A percentile compares a stretch with the other conserved stretches of the same genome.
Conservation (phyloP, 257 asterid genomes). For the Gardenia jasminoides region DNA sequence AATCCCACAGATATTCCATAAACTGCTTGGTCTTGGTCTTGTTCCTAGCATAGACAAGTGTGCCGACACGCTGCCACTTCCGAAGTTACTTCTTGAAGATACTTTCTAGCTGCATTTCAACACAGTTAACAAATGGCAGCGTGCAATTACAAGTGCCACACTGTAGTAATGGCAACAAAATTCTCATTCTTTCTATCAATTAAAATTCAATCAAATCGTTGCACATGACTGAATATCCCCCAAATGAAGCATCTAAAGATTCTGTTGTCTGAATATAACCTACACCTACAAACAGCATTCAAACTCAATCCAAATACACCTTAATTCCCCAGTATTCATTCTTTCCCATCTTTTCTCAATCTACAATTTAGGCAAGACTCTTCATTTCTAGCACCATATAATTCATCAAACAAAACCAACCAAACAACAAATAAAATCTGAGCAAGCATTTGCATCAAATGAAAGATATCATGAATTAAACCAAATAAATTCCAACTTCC, state of each 20-base stretch:
- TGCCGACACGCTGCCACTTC: background rate
- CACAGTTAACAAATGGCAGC: background rate
- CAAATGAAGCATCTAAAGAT: background rate
- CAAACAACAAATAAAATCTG: background rate
- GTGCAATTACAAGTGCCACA: background rate
- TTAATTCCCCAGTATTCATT: too few relatives aligned
- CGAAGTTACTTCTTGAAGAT: background rate
- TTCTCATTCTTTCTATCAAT: too few relatives aligned
- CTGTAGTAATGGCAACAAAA: background rate
- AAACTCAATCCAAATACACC: background rate
- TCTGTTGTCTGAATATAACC: background rate
- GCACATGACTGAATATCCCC: background rate
- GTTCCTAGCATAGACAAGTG: background rate
- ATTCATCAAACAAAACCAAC: background rate
- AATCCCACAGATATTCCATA: background rate
- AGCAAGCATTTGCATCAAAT: background rate
- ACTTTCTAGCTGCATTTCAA: background rate
- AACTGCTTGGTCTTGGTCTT: background rate
- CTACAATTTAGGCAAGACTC: background rate
- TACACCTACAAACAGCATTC: background rate
- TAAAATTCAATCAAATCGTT: too few relatives aligned
- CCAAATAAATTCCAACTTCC: background rate
- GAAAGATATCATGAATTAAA: background rate
- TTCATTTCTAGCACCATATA: background rate
- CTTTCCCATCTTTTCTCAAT: background rate